Conservation (phyloP, 2,329 filamentous ascomycete genomes). For the Fusarium temperatum region DNA sequence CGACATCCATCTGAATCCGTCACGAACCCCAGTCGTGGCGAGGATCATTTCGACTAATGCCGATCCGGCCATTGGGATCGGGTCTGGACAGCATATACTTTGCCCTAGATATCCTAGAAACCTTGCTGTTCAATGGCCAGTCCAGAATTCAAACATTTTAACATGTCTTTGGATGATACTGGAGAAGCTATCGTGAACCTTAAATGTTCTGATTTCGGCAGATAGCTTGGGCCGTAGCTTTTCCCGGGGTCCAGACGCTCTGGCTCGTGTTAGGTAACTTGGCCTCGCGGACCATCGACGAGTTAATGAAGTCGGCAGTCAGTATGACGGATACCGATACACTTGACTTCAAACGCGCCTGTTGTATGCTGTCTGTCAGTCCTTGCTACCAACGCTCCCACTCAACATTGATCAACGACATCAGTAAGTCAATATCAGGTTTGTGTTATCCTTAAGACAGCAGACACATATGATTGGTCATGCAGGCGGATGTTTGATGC, state of each 20-base stretch:
- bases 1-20: constrained; percentile 12
- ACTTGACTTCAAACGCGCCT: neutral
- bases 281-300: neutral
- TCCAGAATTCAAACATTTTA: neutral
- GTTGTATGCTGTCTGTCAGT: neutral
- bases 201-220: neutral
- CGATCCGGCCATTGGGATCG: neutral
- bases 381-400: neutral
- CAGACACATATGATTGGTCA: neutral
- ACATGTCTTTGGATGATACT: neutral
- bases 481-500: neutral
- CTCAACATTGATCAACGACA: neutral
- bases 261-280: neutral
- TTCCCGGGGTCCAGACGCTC: neutral
- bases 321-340: neutral
- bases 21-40: constrained; percentile 8
- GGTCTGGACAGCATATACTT: neutral
- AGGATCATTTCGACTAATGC: neutral
- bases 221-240: neutral
- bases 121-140: neutral
- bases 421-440: neutral
- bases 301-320: neutral
- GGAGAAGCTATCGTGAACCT: neutral
- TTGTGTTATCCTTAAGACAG: neutral
- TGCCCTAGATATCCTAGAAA: neutral